Percentiles rank a stretch among this genome's conserved stretches.
phyloP scores from a whole-genome alignment of 371 early-diverging fungal genomes.

The Rhizopus stolonifer region DNA sequence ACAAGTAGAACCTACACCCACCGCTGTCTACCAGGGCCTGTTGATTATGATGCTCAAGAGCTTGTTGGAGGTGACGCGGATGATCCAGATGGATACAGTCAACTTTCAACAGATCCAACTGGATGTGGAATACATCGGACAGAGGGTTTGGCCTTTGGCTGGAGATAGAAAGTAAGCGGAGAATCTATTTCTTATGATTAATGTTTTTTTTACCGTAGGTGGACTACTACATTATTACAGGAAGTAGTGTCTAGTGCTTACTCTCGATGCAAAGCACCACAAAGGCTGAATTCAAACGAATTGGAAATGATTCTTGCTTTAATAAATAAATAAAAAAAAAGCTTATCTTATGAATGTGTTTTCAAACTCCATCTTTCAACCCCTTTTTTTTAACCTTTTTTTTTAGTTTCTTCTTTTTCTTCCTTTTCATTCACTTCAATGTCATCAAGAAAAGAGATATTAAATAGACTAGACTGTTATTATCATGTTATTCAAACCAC shows the following conservation, averaged over 20 bases:
- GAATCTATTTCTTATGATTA: background rate
- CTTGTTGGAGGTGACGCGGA: slow-evolving; percentile 55
- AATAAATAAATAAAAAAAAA: background rate
- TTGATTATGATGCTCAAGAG: slow-evolving; percentile 62
- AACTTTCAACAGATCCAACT: slow-evolving; percentile 62
- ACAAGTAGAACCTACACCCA: slow-evolving; percentile 54
- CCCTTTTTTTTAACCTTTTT: background rate
- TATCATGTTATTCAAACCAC: slow-evolving; percentile 71
- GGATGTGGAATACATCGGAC: slow-evolving; percentile 58
- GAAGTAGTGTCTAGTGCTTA: slow-evolving; percentile 61
- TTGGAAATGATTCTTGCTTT: slow-evolving; percentile 12
- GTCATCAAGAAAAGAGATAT: slow-evolving; percentile 4
- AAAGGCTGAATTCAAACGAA: slow-evolving; percentile 14
- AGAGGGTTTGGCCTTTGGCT: slow-evolving; percentile 42
- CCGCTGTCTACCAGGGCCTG: slow-evolving; percentile 52
- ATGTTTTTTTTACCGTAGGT: slow-evolving; percentile 34
- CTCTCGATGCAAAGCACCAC: slow-evolving; percentile 16
- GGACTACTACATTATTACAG: slow-evolving; percentile 49
- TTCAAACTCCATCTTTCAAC: background rate
- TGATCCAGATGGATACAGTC: slow-evolving; percentile 38
- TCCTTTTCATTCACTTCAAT: slow-evolving; percentile 3
- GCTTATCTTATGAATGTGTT: background rate
- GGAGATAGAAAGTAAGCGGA: slow-evolving; percentile 41
- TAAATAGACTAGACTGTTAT: slow-evolving; percentile 70
- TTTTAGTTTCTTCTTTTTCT: background rate